Evolutionary conservation across 768 basidiomycete species (phyloP).

Genomic region (Tylopilus balloui): DNA sequence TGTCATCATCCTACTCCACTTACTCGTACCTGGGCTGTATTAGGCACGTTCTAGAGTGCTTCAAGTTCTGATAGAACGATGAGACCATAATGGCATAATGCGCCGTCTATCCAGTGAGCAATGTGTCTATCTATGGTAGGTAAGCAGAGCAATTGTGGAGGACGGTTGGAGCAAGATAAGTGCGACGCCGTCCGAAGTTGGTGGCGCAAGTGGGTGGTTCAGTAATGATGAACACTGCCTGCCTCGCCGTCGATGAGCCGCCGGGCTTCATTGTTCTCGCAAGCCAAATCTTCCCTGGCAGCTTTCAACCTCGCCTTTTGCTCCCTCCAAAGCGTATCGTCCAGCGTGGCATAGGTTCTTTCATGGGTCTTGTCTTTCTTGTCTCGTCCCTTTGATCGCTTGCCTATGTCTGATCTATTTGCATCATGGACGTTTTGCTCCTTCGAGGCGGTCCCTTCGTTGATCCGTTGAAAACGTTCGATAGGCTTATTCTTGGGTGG

Average conservation of each 20-base stretch:
- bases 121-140: not conserved
- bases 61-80: not conserved
- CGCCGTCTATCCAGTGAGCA: not conserved
- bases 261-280: constrained; percentile 2
- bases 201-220: not conserved
- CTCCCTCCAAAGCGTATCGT: constrained; percentile 36
- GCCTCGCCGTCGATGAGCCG: constrained; percentile 10
- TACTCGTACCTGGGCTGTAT: not conserved
- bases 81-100: not conserved
- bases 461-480: constrained; percentile 46
- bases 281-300: constrained; percentile 13
- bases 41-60: not conserved
- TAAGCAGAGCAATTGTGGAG: not conserved
- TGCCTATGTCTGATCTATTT: constrained; percentile 57
- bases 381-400: constrained; percentile 33
- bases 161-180: not conserved
- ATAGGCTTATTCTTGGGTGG: constrained; percentile 72
- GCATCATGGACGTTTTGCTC: constrained; percentile 25
- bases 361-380: constrained; percentile 19
- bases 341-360: constrained; percentile 28
- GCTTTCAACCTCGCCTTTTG: constrained; percentile 34
- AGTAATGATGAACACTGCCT: constrained; percentile 3
- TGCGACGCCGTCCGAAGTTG: not conserved
- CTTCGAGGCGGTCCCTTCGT: constrained; percentile 25
- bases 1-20: not conserved